These are phyloP conservation scores for Cucumis variabilis DNA, from an alignment of 331 rosid genomes.

Conservation along the genomic window DNA sequence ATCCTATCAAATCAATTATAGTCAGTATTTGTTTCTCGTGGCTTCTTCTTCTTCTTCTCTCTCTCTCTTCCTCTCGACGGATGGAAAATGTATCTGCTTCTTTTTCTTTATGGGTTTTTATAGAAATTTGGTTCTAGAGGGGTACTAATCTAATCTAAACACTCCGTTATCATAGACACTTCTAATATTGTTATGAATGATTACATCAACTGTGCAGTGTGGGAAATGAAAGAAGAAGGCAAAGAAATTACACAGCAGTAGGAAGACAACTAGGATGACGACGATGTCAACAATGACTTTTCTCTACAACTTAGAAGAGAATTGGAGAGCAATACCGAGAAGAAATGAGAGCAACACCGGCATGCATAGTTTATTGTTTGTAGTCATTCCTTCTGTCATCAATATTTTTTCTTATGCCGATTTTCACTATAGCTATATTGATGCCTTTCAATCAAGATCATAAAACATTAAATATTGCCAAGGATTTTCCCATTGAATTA, in stretches of 20 bases:
- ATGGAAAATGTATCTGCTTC: background rate
- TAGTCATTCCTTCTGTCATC: no score
- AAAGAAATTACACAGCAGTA: conserved; percentile 81
- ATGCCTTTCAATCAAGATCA: no score
- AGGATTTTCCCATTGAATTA: no score
- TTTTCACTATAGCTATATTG: no score
- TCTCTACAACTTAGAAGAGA: conserved; percentile 86
- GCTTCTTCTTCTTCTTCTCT: background rate
- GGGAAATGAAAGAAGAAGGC: conserved; percentile 84
- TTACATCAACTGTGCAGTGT: conserved; percentile 48
- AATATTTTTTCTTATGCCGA: no score
- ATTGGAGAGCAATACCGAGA: conserved; percentile 68
- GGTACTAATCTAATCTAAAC: background rate
- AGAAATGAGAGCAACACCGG: conserved; percentile 57
- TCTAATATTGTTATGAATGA: conserved; percentile 21
- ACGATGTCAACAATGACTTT: conserved; percentile 90
- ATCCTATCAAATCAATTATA: background rate
- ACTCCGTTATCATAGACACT: background rate
- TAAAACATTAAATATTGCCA: no score
- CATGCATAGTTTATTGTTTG: no score
- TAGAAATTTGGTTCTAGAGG: background rate
- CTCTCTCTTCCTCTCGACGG: no score
- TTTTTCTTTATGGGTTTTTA: background rate
- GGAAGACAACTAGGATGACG: conserved; percentile 99
- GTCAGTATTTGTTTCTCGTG: background rate